These are phyloP conservation scores for Dianthus caryophyllus DNA, from an alignment of 148 eudicot species.

Conservation along the genomic window DNA sequence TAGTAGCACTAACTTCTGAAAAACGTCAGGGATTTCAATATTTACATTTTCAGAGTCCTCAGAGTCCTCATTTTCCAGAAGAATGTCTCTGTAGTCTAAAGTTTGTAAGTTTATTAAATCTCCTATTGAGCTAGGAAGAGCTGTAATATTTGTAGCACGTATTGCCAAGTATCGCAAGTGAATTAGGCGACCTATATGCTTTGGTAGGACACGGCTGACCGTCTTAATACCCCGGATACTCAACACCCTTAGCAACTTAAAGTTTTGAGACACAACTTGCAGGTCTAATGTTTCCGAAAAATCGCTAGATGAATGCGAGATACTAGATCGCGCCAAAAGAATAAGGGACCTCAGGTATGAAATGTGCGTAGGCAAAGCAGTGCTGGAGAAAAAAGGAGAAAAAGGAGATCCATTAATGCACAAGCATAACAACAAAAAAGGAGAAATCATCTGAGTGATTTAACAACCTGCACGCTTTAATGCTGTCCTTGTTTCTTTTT, in stretches of 20 bases:
- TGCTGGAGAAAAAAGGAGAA: neutral
- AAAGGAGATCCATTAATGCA: too few species aligned
- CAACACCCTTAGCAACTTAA: slow-evolving; percentile 17
- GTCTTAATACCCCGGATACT: slow-evolving; percentile 13
- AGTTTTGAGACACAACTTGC: slow-evolving; percentile 1
- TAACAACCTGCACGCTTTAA: too few species aligned
- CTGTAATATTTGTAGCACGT: slow-evolving; percentile 1
- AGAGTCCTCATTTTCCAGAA: neutral
- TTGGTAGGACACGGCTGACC: slow-evolving; percentile 4
- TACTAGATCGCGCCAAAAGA: neutral
- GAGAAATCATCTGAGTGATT: too few species aligned
- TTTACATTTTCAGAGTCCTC: neutral
- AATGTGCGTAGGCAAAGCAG: neutral
- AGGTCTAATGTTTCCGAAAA: neutral
- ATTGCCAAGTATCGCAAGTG: slow-evolving; percentile 18
- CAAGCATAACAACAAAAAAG: too few species aligned
- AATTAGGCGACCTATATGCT: slow-evolving; percentile 15
- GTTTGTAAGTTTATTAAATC: slow-evolving; percentile 3
- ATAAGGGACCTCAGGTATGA: slow-evolving; percentile 10
- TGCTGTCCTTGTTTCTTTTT: too few species aligned
- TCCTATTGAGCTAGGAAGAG: slow-evolving; percentile 11
- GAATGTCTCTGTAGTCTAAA: slow-evolving; percentile 15
- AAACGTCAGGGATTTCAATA: slow-evolving; percentile 3
- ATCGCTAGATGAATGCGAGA: too few species aligned
- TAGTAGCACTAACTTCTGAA: slow-evolving; percentile 11